Conservation (phyloP, 2,329 filamentous ascomycete species). For the Beauveria medogensis region DNA sequence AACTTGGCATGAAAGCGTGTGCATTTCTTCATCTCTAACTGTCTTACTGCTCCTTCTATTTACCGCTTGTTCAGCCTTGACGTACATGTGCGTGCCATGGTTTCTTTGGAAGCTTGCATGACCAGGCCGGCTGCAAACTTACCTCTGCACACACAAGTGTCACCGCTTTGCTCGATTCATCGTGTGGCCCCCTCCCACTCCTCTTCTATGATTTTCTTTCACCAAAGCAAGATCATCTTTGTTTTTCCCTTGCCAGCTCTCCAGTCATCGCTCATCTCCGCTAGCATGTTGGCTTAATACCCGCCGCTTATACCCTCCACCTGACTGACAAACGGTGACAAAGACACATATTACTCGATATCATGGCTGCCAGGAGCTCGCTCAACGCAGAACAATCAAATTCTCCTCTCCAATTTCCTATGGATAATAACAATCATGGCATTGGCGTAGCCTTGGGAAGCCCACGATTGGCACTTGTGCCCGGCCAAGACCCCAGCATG, state of each 20-base stretch:
- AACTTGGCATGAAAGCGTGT: neutral
- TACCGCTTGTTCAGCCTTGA: neutral
- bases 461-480: constrained; percentile 38
- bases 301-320: neutral
- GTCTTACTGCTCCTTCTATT: neutral
- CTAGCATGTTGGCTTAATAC: neutral
- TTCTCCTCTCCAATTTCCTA: neutral
- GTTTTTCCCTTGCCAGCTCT: neutral
- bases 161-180: constrained; percentile 3
- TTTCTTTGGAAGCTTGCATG: neutral
- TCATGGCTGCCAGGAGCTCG: neutral
- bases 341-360: neutral
- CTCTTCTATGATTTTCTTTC: neutral
- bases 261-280: neutral
- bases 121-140: neutral
- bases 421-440: constrained; percentile 19
- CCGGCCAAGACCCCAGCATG: constrained; percentile 17
- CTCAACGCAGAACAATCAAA: neutral
- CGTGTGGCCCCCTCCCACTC: neutral
- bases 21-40: neutral
- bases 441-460: constrained; percentile 73
- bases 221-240: neutral
- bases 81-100: neutral
- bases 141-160: neutral
- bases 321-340: neutral